Evolutionary conservation across 1,139 yeast genomes (phyloP).

Genomic region (Hansenula lynferdii): DNA sequence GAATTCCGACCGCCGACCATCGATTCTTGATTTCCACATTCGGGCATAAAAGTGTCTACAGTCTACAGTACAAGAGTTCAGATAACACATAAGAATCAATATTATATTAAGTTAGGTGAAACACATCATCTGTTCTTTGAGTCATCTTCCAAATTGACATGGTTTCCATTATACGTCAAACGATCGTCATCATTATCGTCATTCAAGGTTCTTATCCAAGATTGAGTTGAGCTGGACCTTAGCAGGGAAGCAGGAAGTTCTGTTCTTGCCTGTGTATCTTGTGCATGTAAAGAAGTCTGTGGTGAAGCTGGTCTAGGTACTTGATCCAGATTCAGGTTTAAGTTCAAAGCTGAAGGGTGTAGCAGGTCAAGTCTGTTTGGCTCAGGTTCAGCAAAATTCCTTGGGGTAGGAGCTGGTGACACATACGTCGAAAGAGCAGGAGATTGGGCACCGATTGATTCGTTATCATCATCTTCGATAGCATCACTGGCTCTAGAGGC

Average conservation of each 20-base stretch:
- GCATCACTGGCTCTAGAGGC: neutral
- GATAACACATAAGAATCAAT: too few relatives aligned
- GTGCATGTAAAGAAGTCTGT: neutral
- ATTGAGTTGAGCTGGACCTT: slow-evolving; percentile 12
- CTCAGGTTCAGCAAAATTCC: neutral
- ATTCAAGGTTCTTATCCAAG: slow-evolving; percentile 24
- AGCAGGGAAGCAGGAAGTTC: slow-evolving; percentile 8
- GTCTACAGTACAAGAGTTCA: too few relatives aligned
- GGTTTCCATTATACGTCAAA: slow-evolving; percentile 43
- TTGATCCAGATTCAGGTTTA: slow-evolving; percentile 12
- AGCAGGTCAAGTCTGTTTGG: slow-evolving; percentile 12
- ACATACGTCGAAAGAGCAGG: slow-evolving; percentile 22
- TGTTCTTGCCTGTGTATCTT: neutral
- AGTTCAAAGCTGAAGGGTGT: slow-evolving; percentile 20
- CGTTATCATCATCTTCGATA: slow-evolving; percentile 5
- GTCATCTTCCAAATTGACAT: slow-evolving; percentile 38
- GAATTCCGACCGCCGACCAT: too few relatives aligned
- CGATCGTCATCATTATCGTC: slow-evolving; percentile 26
- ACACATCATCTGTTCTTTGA: slow-evolving; percentile 2
- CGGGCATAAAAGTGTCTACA: too few relatives aligned
- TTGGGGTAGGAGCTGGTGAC: slow-evolving; percentile 23
- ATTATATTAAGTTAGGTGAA: too few relatives aligned
- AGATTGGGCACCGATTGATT: slow-evolving; percentile 10
- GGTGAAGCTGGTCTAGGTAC: slow-evolving; percentile 13
- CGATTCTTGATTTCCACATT: too few relatives aligned